Percentiles rank a stretch among this genome's conserved stretches.
Conservation (phyloP, 495 filamentous ascomycete species). For the Lasiosphaeria ovina region DNA sequence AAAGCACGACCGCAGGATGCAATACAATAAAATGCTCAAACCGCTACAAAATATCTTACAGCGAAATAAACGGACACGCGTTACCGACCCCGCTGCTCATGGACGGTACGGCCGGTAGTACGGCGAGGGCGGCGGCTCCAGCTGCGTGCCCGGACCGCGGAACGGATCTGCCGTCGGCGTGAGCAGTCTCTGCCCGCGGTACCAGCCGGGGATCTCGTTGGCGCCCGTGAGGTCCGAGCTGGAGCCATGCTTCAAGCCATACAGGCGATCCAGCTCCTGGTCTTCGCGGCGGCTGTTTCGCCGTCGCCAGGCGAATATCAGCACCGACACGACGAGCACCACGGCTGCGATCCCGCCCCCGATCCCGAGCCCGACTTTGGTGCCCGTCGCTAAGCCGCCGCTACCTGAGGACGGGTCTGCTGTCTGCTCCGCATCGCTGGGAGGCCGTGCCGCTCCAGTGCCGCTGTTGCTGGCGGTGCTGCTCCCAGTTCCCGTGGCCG, state of each 20-base stretch:
- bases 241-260: slow-evolving; percentile 23
- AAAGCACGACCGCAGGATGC: neutral
- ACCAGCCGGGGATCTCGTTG: slow-evolving; percentile 32
- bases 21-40: neutral
- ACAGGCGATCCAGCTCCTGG: slow-evolving; percentile 31
- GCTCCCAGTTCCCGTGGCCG: slow-evolving; percentile 5
- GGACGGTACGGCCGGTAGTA: slow-evolving; percentile 26
- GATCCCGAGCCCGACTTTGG: slow-evolving; percentile 29
- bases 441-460: neutral
- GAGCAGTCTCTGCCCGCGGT: slow-evolving; percentile 26
- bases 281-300: slow-evolving; percentile 23
- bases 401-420: neutral
- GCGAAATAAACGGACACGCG: neutral
- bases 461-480: neutral
- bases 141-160: slow-evolving; percentile 4
- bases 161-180: slow-evolving; percentile 16
- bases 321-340: slow-evolving; percentile 14
- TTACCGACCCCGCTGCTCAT: slow-evolving; percentile 1
- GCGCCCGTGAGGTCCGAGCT: slow-evolving; percentile 15
- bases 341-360: slow-evolving; percentile 19
- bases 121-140: slow-evolving; percentile 16
- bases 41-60: neutral
- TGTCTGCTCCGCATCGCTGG: slow-evolving; percentile 7
- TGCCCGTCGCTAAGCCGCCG: slow-evolving; percentile 11
- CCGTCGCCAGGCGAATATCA: slow-evolving; percentile 28